Evolutionary conservation across 2,329 filamentous ascomycete genomes (phyloP), one percentile per base, ranked within the genome.

Genomic region (Arachnomyces sp.): DNA sequence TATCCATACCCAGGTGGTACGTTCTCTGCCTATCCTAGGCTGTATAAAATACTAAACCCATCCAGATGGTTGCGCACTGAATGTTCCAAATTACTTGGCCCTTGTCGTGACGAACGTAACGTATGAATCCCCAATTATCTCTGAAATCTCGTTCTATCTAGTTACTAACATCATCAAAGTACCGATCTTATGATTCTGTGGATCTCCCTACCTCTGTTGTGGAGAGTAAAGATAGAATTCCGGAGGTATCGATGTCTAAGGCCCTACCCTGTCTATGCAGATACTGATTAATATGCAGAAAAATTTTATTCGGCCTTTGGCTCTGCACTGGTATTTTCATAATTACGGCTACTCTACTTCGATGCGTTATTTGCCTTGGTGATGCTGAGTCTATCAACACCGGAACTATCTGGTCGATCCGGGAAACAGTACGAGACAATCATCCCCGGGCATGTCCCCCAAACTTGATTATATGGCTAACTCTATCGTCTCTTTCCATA

Each of bases 281-380:
- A 34, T 15, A 9, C 12, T 4, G 16, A 31, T 17, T 34, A 25
- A 32, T 15, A 33, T 29, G 33, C 32, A 54, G 52, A 3, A 68
- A 69, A 48, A 13, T 68, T 2, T 49, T 63, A 12, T 60, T 67
- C 32, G 57, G 58, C 1, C 20, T 65, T 3, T 52, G 67, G 0
- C 62, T 70, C 8, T 69, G 62, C 37, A 63, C 65, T 2, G 65
- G 66, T 3, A 30, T 69, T n/a, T 69, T 69, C 43, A 60, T 68
- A 40, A 66, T 69, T 43, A 46, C 61, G 6, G 64, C 65, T 15
- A 60, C 65, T 1, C 44, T 69, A 0, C 52, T 70, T 28, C 64
- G 66, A n/a, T 67, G 63, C 39, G 44, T 66, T 28, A 45, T 65
- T 3, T 65, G 60, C 9, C 51, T 70, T 0, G 44, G 53, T 17